Percentiles rank a stretch among this genome's conserved stretches.
These are phyloP conservation scores for Bigelowiella natans DNA, from an alignment of 78 protist genomes.

Conservation along the genomic window DNA sequence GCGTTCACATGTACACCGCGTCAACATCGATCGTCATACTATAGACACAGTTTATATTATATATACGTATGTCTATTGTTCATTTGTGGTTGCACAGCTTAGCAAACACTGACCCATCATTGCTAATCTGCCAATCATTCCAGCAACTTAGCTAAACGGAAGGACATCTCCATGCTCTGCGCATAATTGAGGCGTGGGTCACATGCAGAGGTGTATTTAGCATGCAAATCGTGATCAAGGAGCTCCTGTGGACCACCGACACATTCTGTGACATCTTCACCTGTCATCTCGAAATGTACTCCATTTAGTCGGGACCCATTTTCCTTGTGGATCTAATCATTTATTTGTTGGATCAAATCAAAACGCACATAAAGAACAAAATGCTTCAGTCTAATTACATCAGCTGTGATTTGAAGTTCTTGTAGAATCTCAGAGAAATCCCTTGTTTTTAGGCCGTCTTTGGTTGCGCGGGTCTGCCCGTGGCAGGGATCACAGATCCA, in stretches of 20 bases:
- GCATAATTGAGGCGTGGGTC: constrained; percentile 59
- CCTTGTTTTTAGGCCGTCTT: not conserved
- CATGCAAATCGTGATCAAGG: not conserved
- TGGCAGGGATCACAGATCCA: not conserved
- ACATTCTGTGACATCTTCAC: not conserved
- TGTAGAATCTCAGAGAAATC: not conserved
- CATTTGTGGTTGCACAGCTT: no score
- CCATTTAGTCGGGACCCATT: not conserved
- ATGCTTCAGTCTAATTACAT: no score
- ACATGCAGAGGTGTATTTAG: constrained; percentile 39
- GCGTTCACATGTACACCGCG: no score
- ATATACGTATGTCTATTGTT: no score
- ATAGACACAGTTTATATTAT: no score
- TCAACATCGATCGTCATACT: no score
- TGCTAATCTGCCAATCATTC: no score
- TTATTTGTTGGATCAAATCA: no score
- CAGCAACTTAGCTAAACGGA: not conserved
- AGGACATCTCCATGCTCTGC: constrained; percentile 20
- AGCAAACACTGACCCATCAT: no score
- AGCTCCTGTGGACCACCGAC: not conserved
- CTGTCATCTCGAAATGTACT: not conserved
- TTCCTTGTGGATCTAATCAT: not conserved
- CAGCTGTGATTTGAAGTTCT: not conserved
- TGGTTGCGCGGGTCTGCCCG: not conserved
- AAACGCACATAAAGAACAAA: no score